Conservation (phyloP, 306 rosid species). For the Acacia acuminata region DNA sequence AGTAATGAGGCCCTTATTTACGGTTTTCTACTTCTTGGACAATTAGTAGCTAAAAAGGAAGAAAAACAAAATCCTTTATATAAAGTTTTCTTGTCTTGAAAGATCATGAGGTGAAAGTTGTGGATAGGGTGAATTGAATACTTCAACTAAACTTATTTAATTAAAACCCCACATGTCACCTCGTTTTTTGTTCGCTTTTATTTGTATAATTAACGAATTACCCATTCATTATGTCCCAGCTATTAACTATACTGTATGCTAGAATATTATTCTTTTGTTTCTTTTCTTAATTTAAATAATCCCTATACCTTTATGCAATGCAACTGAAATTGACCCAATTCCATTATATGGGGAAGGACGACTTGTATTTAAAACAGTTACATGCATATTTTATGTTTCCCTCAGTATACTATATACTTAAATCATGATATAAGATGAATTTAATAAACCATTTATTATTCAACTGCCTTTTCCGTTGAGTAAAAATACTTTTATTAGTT, state of each 20-base stretch:
- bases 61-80: slow-evolving; percentile 28
- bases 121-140: slow-evolving; percentile 37
- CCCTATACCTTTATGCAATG: slow-evolving; percentile 3
- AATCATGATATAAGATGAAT: background rate
- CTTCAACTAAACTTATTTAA: background rate
- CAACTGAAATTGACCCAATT: background rate
- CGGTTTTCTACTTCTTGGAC: slow-evolving; percentile 11
- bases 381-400: background rate
- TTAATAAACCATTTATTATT: slow-evolving; percentile 4
- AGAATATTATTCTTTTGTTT: background rate
- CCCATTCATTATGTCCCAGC: background rate
- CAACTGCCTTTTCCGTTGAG: background rate
- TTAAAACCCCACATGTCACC: slow-evolving; percentile 20
- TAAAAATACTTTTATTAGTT: background rate
- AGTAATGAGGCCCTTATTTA: background rate
- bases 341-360: background rate
- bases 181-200: slow-evolving; percentile 14
- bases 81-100: slow-evolving; percentile 26
- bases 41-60: background rate
- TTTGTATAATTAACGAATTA: background rate
- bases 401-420: background rate
- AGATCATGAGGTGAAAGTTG: slow-evolving; percentile 30
- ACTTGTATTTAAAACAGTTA: background rate
- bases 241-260: background rate
- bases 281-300: slow-evolving; percentile 1